These are phyloP conservation scores for Candida piceae DNA, from an alignment of 805 yeast species.

Conservation along the genomic window DNA sequence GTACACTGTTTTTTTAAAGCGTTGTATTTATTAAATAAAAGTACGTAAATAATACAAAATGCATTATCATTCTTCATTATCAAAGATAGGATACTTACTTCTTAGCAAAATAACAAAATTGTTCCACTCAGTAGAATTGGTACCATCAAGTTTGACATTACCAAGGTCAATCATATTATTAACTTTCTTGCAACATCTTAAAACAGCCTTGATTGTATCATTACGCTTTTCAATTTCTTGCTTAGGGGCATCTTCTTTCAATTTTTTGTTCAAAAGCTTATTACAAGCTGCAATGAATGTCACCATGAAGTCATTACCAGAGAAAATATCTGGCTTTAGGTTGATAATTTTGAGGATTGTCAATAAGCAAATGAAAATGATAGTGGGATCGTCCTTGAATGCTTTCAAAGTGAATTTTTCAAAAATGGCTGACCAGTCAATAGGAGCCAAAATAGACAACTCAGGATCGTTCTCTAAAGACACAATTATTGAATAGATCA, in stretches of 20 bases:
- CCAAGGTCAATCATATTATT: conserved; percentile 17
- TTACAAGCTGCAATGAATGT: conserved; percentile 33
- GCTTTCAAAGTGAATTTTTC: conserved; percentile 43
- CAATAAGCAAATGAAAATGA: conserved; percentile 49
- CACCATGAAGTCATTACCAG: conserved; percentile 16
- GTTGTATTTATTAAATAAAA: no score
- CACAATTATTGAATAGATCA: conserved; percentile 49
- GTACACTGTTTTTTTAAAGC: no score
- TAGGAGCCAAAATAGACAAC: conserved; percentile 13
- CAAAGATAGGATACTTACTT: conserved; percentile 19
- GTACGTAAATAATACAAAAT: no score
- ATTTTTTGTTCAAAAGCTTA: conserved; percentile 40
- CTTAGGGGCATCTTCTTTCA: conserved; percentile 58
- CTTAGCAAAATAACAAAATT: conserved; percentile 13
- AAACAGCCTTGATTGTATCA: conserved; percentile 33
- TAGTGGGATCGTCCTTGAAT: conserved; percentile 56
- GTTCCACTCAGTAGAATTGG: conserved; percentile 19
- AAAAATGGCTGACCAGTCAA: conserved; percentile 27
- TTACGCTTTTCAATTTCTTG: conserved; percentile 58
- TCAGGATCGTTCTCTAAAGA: conserved; percentile 27
- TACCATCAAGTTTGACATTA: conserved; percentile 16
- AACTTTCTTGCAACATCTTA: conserved; percentile 27
- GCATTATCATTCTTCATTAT: conserved; percentile 14
- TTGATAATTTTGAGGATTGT: conserved; percentile 36
- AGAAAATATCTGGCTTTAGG: conserved; percentile 23